These are phyloP conservation scores for Xerocomellus amylosporus DNA, from an alignment of 768 basidiomycete species.

Conservation along the genomic window DNA sequence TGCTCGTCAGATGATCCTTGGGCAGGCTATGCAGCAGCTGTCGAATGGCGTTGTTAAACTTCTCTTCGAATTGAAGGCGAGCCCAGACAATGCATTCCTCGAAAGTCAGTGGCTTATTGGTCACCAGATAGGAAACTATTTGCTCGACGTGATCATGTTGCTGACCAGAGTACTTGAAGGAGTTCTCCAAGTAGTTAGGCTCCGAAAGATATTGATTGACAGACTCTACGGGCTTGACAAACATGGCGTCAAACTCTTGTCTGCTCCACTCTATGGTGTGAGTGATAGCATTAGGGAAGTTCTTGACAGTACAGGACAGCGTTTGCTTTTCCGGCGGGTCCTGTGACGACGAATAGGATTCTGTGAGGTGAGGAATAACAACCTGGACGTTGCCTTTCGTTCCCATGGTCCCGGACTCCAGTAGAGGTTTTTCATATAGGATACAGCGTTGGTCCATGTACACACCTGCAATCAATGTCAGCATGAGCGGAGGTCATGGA, in stretches of 20 bases:
- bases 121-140: constrained; percentile 85
- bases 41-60: constrained; percentile 89
- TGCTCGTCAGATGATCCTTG: constrained; percentile 87
- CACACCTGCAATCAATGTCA: constrained; percentile 51
- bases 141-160: constrained; percentile 87
- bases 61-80: constrained; percentile 89
- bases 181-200: constrained; percentile 90
- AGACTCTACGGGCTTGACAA: constrained; percentile 90
- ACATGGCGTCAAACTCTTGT: constrained; percentile 86
- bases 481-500: background rate
- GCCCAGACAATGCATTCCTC: constrained; percentile 99
- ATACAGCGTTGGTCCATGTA: constrained; percentile 99
- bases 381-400: constrained; percentile 99
- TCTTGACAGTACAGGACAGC: constrained; percentile 96
- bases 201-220: constrained; percentile 97
- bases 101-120: constrained; percentile 89
- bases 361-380: constrained; percentile 88
- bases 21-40: constrained; percentile 93
- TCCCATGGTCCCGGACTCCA: constrained; percentile 97
- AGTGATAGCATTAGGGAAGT: constrained; percentile 96
- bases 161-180: constrained; percentile 88
- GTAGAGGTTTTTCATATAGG: constrained; percentile 90
- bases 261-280: constrained; percentile 99
- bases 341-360: constrained; percentile 96
- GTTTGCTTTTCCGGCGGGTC: constrained; percentile 98